phyloP scores from a whole-genome alignment of 1,284 basidiomycete species.

The Apiotrichum laibachii region DNA sequence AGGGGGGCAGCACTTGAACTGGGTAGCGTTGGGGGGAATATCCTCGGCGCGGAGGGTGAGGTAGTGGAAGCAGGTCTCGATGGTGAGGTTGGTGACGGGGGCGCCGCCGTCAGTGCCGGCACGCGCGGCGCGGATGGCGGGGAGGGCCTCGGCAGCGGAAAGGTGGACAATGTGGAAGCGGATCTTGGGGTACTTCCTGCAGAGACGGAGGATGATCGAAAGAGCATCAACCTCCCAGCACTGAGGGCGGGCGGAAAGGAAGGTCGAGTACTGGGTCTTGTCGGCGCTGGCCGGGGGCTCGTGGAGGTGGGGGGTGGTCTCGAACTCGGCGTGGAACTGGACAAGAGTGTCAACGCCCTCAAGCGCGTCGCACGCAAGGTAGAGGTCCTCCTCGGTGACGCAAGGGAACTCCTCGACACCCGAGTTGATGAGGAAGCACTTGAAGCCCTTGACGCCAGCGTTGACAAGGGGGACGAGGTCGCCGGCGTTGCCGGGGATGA shows the following conservation, averaged over 20 bases:
- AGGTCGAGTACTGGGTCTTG: constrained; percentile 64
- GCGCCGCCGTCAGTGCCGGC: constrained; percentile 52
- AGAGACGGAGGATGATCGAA: constrained; percentile 65
- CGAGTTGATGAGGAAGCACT: constrained; percentile 90
- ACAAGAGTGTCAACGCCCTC: constrained; percentile 68
- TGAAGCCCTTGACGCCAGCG: constrained; percentile 86
- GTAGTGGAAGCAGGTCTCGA: constrained; percentile 95
- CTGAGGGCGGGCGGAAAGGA: constrained; percentile 76
- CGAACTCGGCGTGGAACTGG: constrained; percentile 88
- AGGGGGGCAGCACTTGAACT: constrained; percentile 87
- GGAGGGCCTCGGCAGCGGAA: constrained; percentile 75
- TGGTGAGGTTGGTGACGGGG: constrained; percentile 61
- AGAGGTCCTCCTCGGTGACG: constrained; percentile 69
- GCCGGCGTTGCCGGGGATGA: constrained; percentile 76
- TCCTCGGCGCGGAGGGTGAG: constrained; percentile 57
- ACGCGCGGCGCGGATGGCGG: constrained; percentile 67
- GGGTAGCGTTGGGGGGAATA: constrained; percentile 57
- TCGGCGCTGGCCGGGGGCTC: constrained; percentile 17
- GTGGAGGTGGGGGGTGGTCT: constrained; percentile 36
- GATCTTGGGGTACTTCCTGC: constrained; percentile 62
- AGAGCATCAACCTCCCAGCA: constrained; percentile 74
- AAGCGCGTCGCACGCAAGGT: constrained; percentile 61
- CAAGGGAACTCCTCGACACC: constrained; percentile 94
- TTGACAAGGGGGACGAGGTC: constrained; percentile 59
- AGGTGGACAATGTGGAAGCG: constrained; percentile 92